Conservation (phyloP, 495 filamentous ascomycete genomes). For the Thermochaetoides thermophila region DNA sequence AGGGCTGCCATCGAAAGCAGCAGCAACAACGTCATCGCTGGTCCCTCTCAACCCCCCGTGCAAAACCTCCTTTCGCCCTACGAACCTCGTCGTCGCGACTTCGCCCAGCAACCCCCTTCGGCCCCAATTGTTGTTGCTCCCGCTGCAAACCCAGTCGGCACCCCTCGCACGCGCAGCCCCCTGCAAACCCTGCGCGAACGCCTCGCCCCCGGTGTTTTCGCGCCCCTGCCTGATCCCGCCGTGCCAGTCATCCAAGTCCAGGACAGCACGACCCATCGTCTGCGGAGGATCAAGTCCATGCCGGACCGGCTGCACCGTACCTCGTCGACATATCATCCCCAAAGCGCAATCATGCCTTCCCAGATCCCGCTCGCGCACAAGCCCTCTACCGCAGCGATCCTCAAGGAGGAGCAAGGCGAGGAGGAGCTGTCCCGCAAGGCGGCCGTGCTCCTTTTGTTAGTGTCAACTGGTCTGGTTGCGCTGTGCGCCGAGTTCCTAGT, state of each 20-base stretch:
- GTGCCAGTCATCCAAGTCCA: slow-evolving; percentile 10
- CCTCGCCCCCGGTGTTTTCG: slow-evolving; percentile 31
- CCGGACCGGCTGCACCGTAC: slow-evolving; percentile 52
- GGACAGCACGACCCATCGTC: slow-evolving; percentile 34
- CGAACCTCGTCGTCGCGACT: too few relatives aligned
- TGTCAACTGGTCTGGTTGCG: slow-evolving; percentile 63
- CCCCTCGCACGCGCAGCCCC: slow-evolving; percentile 16
- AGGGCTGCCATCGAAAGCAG: slow-evolving; percentile 8
- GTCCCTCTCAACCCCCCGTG: too few relatives aligned
- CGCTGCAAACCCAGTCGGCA: slow-evolving; percentile 21
- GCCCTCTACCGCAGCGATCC: slow-evolving; percentile 15
- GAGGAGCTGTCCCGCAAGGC: slow-evolving; percentile 50
- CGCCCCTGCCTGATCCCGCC: slow-evolving; percentile 15
- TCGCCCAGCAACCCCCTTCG: too few relatives aligned
- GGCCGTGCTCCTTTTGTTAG: slow-evolving; percentile 54
- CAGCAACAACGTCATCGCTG: too few relatives aligned
- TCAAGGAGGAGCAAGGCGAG: slow-evolving; percentile 27
- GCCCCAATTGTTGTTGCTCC: slow-evolving; percentile 1
- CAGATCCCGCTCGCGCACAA: slow-evolving; percentile 22
- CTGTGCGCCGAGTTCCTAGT: slow-evolving; percentile 76
- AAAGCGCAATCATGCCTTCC: slow-evolving; percentile 27
- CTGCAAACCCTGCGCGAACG: slow-evolving; percentile 28
- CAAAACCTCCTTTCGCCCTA: too few relatives aligned
- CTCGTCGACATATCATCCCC: slow-evolving; percentile 23
- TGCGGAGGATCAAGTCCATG: too few relatives aligned